Base-by-base conservation (phyloP, 495 filamentous ascomycete genomes). In the Lasiosphaeria miniovina region DNA sequence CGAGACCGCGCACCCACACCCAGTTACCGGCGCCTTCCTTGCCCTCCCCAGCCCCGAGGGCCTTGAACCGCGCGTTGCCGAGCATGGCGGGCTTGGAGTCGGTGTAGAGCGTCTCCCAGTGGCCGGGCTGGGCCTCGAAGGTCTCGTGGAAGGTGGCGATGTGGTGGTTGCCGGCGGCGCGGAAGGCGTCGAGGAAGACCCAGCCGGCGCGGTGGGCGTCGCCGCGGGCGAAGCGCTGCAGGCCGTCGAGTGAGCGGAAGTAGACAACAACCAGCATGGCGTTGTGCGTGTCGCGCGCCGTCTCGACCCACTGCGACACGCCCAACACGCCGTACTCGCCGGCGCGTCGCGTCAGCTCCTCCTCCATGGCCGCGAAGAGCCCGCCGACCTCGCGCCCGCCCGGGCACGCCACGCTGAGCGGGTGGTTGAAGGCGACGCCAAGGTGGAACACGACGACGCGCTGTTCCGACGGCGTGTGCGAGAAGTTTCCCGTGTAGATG, bases 221-320 rank as follows among this genome's bases (percentile, higher is more conserved):
- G 17, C 71, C 73, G 54, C 82, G 76, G 38, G 83, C 82, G 62
- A 82, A 85, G 3, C 57, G 56, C 62, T 83, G 74, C 15, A 86
- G 54, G 36, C 71, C 74, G 15, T 82, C 80, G 10, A 77, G 54
- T 46, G 65, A 59, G 10, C 73, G 72, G 60, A 84, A 80, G 67
- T 86, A 86, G 55, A 73, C 72, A 1, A 80, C 50, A 0, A 54
- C 52, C 55, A 82, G n/a, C 12, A 54, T 24, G 15, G 57, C 66
- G 58, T 81, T 76, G 57, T 77, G 75, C 7, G 62, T 62, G 0
- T 65, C 68, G 4, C 58, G 49, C 31, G 64, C 60, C 14, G 64
- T 68, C 32, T 57, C 52, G 0, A 63, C 17, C 58, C 62, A 75
- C 2, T 35, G 36, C 9, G 67, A 61, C 2, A 49, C 51, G 4